Evolutionary conservation across 192 early-diverging fungal species (phyloP).

Genomic region (Backusella psychrophila): DNA sequence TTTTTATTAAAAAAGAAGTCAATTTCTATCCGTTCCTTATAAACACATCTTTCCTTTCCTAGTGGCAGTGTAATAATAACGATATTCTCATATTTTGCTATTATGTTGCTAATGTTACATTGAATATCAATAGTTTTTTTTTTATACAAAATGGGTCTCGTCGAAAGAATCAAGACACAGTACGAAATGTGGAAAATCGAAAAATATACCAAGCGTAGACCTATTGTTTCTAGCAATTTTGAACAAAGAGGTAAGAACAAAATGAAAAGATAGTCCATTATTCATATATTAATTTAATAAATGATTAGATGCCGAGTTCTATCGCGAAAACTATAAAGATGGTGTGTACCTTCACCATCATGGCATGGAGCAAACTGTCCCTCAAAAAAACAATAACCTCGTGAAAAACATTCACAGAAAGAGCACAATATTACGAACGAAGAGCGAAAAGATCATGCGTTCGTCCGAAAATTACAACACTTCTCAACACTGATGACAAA

Average conservation of each 20-base stretch:
- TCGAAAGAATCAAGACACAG: constrained; percentile 23
- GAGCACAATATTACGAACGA: constrained; percentile 21
- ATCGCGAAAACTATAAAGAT: constrained; percentile 29
- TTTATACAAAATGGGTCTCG: constrained; percentile 18
- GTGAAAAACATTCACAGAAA: constrained; percentile 10
- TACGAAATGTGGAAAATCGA: constrained; percentile 30
- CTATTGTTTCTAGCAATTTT: constrained; percentile 20
- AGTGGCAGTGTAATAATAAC: not conserved
- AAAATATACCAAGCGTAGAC: constrained; percentile 29
- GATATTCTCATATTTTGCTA: not conserved
- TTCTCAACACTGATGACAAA: not conserved
- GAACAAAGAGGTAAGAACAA: constrained; percentile 22
- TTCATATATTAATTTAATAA: not conserved
- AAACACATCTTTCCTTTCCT: not conserved
- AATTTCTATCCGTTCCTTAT: not conserved
- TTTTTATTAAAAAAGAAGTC: too few species aligned
- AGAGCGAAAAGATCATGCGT: constrained; percentile 29
- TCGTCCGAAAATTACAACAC: constrained; percentile 29
- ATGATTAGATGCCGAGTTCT: constrained; percentile 25
- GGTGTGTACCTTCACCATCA: constrained; percentile 22
- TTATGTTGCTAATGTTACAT: not conserved
- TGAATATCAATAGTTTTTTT: not conserved
- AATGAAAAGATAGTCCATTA: not conserved
- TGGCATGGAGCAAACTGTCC: not conserved
- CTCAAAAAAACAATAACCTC: not conserved